Evolutionary conservation across 2,329 filamentous ascomycete species (phyloP).

Genomic region (Ceratocystis destructans): DNA sequence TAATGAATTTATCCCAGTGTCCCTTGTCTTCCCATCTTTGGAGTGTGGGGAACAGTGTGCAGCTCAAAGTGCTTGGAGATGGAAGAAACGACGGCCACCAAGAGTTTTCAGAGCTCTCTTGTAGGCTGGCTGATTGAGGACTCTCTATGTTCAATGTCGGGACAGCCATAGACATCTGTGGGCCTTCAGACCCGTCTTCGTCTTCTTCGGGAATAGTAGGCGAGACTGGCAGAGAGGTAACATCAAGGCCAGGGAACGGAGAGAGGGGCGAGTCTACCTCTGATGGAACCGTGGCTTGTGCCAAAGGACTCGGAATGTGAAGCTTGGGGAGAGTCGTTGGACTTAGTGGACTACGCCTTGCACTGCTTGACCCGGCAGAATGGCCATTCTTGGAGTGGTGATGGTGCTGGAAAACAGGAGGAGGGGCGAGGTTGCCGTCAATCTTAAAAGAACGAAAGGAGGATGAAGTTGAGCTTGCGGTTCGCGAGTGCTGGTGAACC

Average conservation of each 20-base stretch:
- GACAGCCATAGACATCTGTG: not conserved
- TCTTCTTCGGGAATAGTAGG: slow-evolving; percentile 13
- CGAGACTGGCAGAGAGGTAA: slow-evolving; percentile 19
- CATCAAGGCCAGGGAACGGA: slow-evolving; percentile 34
- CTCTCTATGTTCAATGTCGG: slow-evolving; percentile 11
- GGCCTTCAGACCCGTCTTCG: not conserved
- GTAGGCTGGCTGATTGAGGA: not conserved
- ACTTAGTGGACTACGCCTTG: slow-evolving; percentile 13
- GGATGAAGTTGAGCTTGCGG: slow-evolving; percentile 19
- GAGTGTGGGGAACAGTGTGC: slow-evolving; percentile 76
- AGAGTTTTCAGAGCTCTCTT: slow-evolving; percentile 21
- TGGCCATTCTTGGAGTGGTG: slow-evolving; percentile 4
- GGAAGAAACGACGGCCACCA: slow-evolving; percentile 77
- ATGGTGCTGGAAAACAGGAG: slow-evolving; percentile 23
- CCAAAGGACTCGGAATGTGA: slow-evolving; percentile 43
- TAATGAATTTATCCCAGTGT: slow-evolving; percentile 72
- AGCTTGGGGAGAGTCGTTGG: slow-evolving; percentile 13
- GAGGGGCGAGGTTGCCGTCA: slow-evolving; percentile 31
- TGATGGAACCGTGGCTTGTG: slow-evolving; percentile 25
- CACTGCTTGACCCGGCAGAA: not conserved
- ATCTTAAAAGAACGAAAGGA: slow-evolving; percentile 22
- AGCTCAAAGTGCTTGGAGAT: slow-evolving; percentile 53
- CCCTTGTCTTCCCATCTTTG: slow-evolving; percentile 68
- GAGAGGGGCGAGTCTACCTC: slow-evolving; percentile 30
- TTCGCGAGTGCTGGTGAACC: slow-evolving; percentile 13